Base-by-base conservation (phyloP, 2,329 filamentous ascomycete species). In the Penicillium sp. region DNA sequence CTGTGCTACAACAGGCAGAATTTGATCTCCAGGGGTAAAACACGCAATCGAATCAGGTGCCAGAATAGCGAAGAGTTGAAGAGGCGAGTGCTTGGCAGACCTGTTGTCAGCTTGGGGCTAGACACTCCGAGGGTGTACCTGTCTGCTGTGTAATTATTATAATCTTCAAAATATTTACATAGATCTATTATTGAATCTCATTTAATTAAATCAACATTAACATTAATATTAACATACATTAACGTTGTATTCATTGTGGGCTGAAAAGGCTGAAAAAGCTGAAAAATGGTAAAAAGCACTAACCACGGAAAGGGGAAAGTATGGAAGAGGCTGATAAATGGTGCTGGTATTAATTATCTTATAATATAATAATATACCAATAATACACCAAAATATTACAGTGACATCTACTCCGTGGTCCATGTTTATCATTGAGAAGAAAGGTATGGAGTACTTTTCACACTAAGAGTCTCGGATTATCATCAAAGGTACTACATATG, bases 21-120 rank as follows among this genome's bases (percentile, higher is more conserved):
- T 48, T 48, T 48, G 45, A 48, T 48, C 15, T 36, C 45, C 45
- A 48, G 45, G 45, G 45, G 45, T 25, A 48, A 48, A 35, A n/a
- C 12, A 33, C 4, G 31, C 13, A 48, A 36, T 35, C 45, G 45
- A 48, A 48, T 48, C 45, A 48, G 15, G 19, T 39, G 10, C 5
- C 36, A 39, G n/a, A 6, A 21, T 19, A 6, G 36, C 9, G n/a
- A 19, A 39, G 9, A 39, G n/a, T 19, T 39, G 36, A 39, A 5
- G 19, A 33, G 36, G 45, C 35, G 9, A 33, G 21, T 53, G 3
- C 49, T 51, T 42, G 51, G 36, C 44, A 44, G 29, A 31, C 8
- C 23, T 43, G 27, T 3, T 9, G 19, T 58, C 21, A 53, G 42
- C 50, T 42, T 35, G 31, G 9, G 19, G 44, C n/a, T 23, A 27